Base-by-base conservation (phyloP, 306 rosid genomes). In the Rosa persica region DNA sequence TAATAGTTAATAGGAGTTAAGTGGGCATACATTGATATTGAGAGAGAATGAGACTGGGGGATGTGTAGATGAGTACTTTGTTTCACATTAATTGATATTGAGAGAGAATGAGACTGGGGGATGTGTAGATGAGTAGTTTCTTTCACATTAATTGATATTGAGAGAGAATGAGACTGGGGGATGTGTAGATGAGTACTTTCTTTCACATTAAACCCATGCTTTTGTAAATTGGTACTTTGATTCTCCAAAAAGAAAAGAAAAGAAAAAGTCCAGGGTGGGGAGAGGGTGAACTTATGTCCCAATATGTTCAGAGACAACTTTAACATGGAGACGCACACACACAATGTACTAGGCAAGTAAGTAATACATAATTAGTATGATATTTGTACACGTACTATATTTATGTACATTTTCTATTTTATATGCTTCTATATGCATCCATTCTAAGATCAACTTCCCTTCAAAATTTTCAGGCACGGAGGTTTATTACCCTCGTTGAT, bases 401-500 rank as follows among this genome's bases (percentile, higher is more conserved):
- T 12, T 39, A 5, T 74, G 4, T 25, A 6, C 9, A 30, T 54
- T 43, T 43, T 71, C 52, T 5, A 23, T 27, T 15, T 54, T 15
- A 4, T 58, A 7, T 52, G 22, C n/a, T 23, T 42, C 44, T 49
- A 23, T 55, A 60, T 73, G 61, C 73, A 40, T 19, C 36, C 66
- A 46, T 62, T 81, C 71, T 82, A 67, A 57, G 60, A 51, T 20
- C 55, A 73, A 25, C 17, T 27, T 17, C n/a, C 52, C 23, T 30
- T 57, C 67, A 61, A 62, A 52, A 80, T 81, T 80, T 58, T 74
- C 89, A 92, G 98, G 97, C 98, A 36, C 86, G 98, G 51, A 88
- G 95, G 79, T 92, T 94, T 82, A 91, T 94, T 81, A 94, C 98
- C 77, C 95, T 94, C 65, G 74, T 94, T 76, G 98, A 94, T 64